Conservation (phyloP, 2,329 filamentous ascomycete genomes). For the Sarocladium strictum region DNA sequence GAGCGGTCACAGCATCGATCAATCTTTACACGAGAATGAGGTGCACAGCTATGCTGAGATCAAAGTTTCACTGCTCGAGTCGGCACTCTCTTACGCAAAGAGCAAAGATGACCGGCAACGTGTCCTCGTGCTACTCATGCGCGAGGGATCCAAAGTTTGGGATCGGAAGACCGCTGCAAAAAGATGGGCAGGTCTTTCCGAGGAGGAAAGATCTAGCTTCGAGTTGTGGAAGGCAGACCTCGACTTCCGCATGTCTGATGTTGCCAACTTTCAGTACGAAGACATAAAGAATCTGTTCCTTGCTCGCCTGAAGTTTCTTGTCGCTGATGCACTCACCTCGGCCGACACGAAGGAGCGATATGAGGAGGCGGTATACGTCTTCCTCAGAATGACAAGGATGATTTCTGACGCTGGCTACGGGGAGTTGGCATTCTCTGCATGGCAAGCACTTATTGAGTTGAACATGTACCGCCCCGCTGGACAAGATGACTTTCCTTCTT, state of each 20-base stretch:
- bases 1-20: conserved; percentile 37
- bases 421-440: conserved; percentile 71
- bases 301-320: conserved; percentile 35
- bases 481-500: conserved; percentile 18
- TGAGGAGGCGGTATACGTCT: conserved; percentile 53
- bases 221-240: conserved; percentile 68
- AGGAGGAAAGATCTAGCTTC: conserved; percentile 31
- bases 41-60: conserved; percentile 67
- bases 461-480: conserved; percentile 53
- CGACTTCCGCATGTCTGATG: conserved; percentile 65
- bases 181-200: conserved; percentile 55
- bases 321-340: conserved; percentile 8
- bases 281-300: conserved; percentile 54
- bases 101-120: conserved; percentile 44
- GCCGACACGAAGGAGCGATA: background rate
- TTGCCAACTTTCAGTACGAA: conserved; percentile 63
- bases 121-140: conserved; percentile 64
- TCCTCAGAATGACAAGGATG: conserved; percentile 69
- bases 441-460: conserved; percentile 77
- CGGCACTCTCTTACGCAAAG: conserved; percentile 58
- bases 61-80: conserved; percentile 72
- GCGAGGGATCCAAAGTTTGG: conserved; percentile 72
- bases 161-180: conserved; percentile 51
- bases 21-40: conserved; percentile 51
- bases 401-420: conserved; percentile 70